Evolutionary conservation across 2,329 filamentous ascomycete genomes (phyloP), one percentile per base, ranked within the genome.

Genomic region (Emergomyces africanus): DNA sequence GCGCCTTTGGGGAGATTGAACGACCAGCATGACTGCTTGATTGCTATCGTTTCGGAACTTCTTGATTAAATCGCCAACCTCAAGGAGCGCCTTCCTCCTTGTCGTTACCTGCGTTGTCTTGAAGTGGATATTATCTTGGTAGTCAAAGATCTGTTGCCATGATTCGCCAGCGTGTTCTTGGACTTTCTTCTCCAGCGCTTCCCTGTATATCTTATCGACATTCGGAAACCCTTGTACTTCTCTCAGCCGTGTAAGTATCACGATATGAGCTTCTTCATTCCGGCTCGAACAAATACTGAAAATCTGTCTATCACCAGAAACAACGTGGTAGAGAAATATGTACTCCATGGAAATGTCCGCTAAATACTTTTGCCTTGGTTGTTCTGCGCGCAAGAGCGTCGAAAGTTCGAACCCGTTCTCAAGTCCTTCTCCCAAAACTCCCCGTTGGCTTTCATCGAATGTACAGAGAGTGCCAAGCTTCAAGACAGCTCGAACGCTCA

Each of bases 391-490:
- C 64, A 85, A 84, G 50, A 99, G 76, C 6, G 88, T 82, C 12
- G 81, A 82, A 2, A 99, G 79, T 65, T 96, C 90, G 66, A 99
- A 99, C 0, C 94, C 95, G 66, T 92, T 86, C 65, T 99, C 94
- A 8, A 99, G 77, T 58, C 94, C 94, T 68, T 88, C 92, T 55
- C 94, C 94, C 9, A 99, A 82, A 1, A 96, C 91, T 65, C 92
- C 95, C 61, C 88, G 83, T 66, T 96, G 91, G 58, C 80, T 85
- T 67, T 96, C 88, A 67, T 99, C 94, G 64, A 99, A 95, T 1
- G 90, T 95, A 70, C 94, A 99, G 35, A 88, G 78, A 67, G 89
- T 96, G 48, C 94, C 95, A 0, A 99, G 78, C 65, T 94, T 88
- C 10, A 99, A 81, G 37, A 99, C 82, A 3, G 92, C 94, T 46